Evolutionary conservation across 768 basidiomycete genomes (phyloP), one percentile per base, ranked within the genome.

Genomic region (Mycena capillaripes): DNA sequence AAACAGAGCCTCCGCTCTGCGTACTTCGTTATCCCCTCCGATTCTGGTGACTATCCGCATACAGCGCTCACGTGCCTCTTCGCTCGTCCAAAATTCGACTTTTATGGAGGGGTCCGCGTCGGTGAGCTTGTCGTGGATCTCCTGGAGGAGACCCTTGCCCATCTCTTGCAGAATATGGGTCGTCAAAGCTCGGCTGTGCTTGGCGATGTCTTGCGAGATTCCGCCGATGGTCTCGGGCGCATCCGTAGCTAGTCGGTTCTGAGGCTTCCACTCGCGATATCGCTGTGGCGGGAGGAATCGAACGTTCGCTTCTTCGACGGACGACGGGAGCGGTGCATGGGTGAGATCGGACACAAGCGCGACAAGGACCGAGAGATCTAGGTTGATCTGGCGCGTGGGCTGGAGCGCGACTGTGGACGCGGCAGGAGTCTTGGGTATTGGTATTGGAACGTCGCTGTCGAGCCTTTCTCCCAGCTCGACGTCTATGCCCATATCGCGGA

Each of bases 331-430:
- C 0, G 87, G 84, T 0, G 91, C 85, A 79, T 97, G 95, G 0
- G 93, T 92, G 61, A 95, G 89, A 74, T 95, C 95, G 10, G 94
- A 95, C 34, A 93, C 87, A 34, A 97, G 86, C 0, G 96, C 95
- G 59, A 97, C 92, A 46, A 97, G 88, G 1, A 93, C 87, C 0
- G 95, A 96, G 19, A 97, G 86, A 78, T 97, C 96, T 36, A 97
- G 86, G 74, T 96, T 94, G 80, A 97, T 86, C 60, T 86, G 83
- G 11, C 77, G 76, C 0, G 93, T 93, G 3, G 92, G 92, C 17
- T 78, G 68, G 50, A 87, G 78, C 50, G 76, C 71, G 25, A 71
- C 32, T 14, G 74, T 69, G n/a, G 75, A 34, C 32, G 70, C 30
- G 16, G 74, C 29, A 25, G 72, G 52, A 38, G 75, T 23, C 12